Evolutionary conservation across 164 flowering plant genomes (phyloP).

Genomic region (Magnolia kwangsiensis): DNA sequence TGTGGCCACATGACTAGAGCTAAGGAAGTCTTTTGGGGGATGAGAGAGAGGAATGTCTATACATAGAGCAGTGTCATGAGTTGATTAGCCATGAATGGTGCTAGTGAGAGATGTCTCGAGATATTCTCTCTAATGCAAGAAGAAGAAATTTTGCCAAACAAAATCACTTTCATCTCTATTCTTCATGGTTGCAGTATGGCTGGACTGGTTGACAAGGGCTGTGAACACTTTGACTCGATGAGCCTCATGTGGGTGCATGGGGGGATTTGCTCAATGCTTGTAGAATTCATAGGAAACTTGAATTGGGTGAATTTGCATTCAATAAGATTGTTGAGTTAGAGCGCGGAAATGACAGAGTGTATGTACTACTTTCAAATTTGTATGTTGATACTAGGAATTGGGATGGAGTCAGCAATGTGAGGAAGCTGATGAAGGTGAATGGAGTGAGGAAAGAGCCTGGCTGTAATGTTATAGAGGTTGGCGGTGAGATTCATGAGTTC

Average conservation of each 20-base stretch:
- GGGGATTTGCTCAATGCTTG: conserved; percentile 55
- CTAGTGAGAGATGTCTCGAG: conserved; percentile 40
- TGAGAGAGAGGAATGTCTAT: conserved; percentile 52
- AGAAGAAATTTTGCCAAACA: conserved; percentile 42
- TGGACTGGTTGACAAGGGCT: conserved; percentile 50
- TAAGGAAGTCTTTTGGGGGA: conserved; percentile 52
- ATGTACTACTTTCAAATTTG: conserved; percentile 48
- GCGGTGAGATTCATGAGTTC: conserved; percentile 54
- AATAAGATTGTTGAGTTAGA: conserved; percentile 48
- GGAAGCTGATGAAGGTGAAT: conserved; percentile 39
- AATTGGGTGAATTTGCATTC: conserved; percentile 45
- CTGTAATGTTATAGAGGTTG: conserved; percentile 51
- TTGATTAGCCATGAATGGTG: conserved; percentile 62
- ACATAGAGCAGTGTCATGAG: conserved; percentile 47
- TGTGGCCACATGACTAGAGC: conserved; percentile 45
- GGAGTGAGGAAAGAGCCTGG: conserved; percentile 51
- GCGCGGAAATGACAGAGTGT: conserved; percentile 37
- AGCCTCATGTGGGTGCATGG: conserved; percentile 61
- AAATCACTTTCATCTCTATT: conserved; percentile 45
- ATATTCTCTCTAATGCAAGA: conserved; percentile 45
- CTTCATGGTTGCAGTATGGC: conserved; percentile 46
- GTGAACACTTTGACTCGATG: conserved; percentile 39
- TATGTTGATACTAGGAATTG: conserved; percentile 42
- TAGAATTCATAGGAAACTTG: conserved; percentile 35
- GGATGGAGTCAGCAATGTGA: conserved; percentile 36